phyloP scores from a whole-genome alignment of 2,329 filamentous ascomycete species.

The Curvularia eragrostidis region DNA sequence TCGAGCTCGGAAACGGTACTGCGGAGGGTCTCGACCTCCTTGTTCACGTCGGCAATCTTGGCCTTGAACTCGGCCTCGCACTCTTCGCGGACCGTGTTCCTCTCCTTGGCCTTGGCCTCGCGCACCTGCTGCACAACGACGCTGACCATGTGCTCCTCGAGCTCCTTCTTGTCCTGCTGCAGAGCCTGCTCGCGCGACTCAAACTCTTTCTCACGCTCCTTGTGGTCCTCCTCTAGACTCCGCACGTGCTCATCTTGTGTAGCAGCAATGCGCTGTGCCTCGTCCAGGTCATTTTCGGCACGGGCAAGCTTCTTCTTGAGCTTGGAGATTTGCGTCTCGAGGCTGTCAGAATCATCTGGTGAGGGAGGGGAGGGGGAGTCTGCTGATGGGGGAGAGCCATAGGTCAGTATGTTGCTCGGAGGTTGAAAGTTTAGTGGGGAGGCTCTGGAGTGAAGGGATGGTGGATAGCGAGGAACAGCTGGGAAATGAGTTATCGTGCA shows the following conservation, averaged over 20 bases:
- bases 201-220: constrained; percentile 40
- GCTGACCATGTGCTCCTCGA: constrained; percentile 53
- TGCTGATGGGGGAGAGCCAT: constrained; percentile 27
- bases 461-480: constrained; percentile 29
- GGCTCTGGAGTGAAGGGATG: constrained; percentile 25
- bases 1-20: constrained; percentile 33
- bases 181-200: constrained; percentile 40
- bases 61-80: constrained; percentile 43
- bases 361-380: constrained; percentile 42
- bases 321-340: constrained; percentile 42
- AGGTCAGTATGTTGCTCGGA: constrained; percentile 31
- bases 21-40: constrained; percentile 28
- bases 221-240: constrained; percentile 43
- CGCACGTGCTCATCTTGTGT: constrained; percentile 41
- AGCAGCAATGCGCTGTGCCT: constrained; percentile 41
- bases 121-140: constrained; percentile 52
- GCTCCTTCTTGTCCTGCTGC: constrained; percentile 48
- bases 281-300: constrained; percentile 41
- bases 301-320: constrained; percentile 42
- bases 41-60: constrained; percentile 31
- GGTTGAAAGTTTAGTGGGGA: constrained; percentile 24
- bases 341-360: constrained; percentile 37
- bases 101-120: constrained; percentile 49
- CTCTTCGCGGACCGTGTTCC: constrained; percentile 45
- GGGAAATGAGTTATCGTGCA: constrained; percentile 34